Base-by-base conservation (phyloP, 257 asterid genomes). In the Solanum megistacrolobum region DNA sequence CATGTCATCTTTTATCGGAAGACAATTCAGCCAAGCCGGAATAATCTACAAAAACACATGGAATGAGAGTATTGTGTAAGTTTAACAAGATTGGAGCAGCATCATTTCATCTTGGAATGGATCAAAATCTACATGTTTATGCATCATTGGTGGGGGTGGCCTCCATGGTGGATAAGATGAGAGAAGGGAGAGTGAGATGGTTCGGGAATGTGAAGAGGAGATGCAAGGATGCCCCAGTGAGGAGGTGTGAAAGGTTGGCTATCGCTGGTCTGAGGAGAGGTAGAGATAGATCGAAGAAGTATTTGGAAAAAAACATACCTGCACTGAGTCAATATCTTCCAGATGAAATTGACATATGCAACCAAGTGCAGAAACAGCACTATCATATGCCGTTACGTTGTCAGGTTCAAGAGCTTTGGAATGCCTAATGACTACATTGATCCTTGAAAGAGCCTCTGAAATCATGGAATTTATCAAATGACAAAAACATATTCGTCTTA, bases 371-470 rank as follows among this genome's bases (percentile, higher is more conserved):
- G 69, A 62, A 23, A 97, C 98, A 71, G 98, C 98, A 92, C 96
- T 94, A 88, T 97, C 98, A 75, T 97, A 96, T 85, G 99, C 98
- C 99, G 92, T 94, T 89, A 92, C 93, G 87, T 93, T 92, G 5
- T 95, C 96, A 6, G 93, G 91, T 90, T 92, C 93, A 87, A 84
- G 89, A 78, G 98, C 95, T 88, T 91, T 93, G 35, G 96, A 95
- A 91, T 94, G 92, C 86, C 93, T 82, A 71, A 96, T 93, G 86
- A 96, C 98, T 52, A 92, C 94, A 90, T 95, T 95, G 92, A 96
- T 94, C 92, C 98, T 94, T 27, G 98, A 96, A 87, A 96, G 98
- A 86, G 98, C 96, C 94, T 96, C 99, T 96, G 95, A 86, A 89
- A 38, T 88, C 65, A 66, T 79, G 35, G 85, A 83, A 23, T 81